phyloP scores from a whole-genome alignment of 116 monocot genomes.

The Posidonia oceanica region DNA sequence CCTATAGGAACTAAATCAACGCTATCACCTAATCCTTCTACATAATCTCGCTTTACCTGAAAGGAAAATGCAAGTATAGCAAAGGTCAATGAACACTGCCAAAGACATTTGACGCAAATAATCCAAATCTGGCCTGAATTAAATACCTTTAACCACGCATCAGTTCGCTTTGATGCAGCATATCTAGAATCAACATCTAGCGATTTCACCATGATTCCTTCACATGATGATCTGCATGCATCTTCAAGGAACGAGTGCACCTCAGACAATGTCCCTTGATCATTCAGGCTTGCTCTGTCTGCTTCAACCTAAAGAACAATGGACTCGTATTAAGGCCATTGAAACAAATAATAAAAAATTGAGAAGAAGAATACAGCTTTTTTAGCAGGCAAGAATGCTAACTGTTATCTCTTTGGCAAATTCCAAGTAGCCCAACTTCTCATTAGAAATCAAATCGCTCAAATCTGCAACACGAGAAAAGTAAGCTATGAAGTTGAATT shows the following conservation, averaged over 20 bases:
- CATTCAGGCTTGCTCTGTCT: conserved; percentile 43
- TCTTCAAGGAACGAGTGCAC: conserved; percentile 72
- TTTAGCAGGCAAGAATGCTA: conserved; percentile 1
- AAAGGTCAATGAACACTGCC: not conserved
- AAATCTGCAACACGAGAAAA: conserved; percentile 33
- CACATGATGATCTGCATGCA: conserved; percentile 77
- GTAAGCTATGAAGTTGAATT: not conserved
- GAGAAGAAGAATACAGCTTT: not conserved
- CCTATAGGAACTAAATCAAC: conserved; percentile 96
- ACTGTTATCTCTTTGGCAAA: conserved; percentile 71
- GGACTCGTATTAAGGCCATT: not conserved
- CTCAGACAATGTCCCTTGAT: conserved; percentile 42
- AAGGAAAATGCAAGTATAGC: not conserved
- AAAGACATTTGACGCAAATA: too few species aligned
- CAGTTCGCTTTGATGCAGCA: conserved; percentile 81
- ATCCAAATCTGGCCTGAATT: not conserved
- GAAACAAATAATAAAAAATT: not conserved
- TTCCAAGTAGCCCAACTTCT: conserved; percentile 65
- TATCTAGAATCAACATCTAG: conserved; percentile 83
- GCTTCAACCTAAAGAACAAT: conserved; percentile 56
- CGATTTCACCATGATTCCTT: conserved; percentile 89
- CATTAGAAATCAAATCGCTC: conserved; percentile 43
- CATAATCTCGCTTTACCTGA: conserved; percentile 94
- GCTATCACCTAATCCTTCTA: conserved; percentile 75
- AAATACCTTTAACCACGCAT: conserved; percentile 85